Base-by-base conservation (phyloP, 805 yeast species). In the Saccharomycopsis synnaedendra region DNA sequence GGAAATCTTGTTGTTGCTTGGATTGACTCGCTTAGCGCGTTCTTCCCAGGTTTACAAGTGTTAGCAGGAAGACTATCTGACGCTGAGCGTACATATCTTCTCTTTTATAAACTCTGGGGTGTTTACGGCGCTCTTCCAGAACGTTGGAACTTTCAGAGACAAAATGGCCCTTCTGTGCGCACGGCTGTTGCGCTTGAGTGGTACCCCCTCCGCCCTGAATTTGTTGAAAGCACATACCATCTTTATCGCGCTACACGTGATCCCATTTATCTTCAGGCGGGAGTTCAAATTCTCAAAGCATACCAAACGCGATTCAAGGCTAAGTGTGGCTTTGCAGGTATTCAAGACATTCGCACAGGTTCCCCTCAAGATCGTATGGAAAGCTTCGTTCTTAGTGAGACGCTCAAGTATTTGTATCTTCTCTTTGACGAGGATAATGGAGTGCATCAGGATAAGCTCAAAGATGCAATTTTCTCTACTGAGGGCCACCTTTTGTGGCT, bases 141-240 rank as follows among this genome's bases (percentile, higher is more conserved):
- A 62, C 68, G 97, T 43, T 90, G 96, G 96, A 69, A 73, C 45
- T 71, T 66, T 51, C 35, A 32, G 34, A 8, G 39, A 28, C 36
- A 43, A 32, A 43, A 44, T 2, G 40, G 33, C 19, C 52, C 51
- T 39, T 8, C 32, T 10, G 32, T 41, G 6, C 27, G 39, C 5
- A 37, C 31, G n/a, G 31, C 50, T 7, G 63, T 84, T 3, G 67
- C 75, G 0, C 64, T 87, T 34, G 94, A 85, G 59, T 89, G 96
- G 96, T 89, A 86, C 58, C 96, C 96, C 2, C 67, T 89, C 41
- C 68, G 97, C 47, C 97, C 97, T 0, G 97, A 89, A 60, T 86
- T 88, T 55, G 73, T 86, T 40, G 97, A 89, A 60, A 84, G 95
- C 0, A 86, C 94, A 0, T 89, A 87, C 61, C 80, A 82, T 58